Conservation (phyloP, 1,284 basidiomycete species). For the Microbotryum intermedium region DNA sequence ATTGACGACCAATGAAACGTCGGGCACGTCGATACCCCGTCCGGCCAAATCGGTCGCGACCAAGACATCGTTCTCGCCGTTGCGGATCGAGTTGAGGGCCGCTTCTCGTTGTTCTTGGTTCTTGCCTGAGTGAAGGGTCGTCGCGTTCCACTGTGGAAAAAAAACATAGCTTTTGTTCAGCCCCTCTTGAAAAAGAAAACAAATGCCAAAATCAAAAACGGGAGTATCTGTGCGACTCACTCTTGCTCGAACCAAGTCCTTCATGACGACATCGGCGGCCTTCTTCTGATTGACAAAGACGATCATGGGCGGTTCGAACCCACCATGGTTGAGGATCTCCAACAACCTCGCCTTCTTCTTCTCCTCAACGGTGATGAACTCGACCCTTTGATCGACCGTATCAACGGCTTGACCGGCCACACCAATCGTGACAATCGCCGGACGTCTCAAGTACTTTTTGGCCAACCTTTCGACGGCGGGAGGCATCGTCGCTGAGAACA, state of each 20-base stretch:
- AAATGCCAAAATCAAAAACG: not conserved
- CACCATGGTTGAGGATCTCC: conserved; percentile 79
- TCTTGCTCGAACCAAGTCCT: conserved; percentile 76
- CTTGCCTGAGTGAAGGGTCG: conserved; percentile 92
- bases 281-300: conserved; percentile 99
- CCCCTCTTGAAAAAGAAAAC: not conserved
- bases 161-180: not conserved
- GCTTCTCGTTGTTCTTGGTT: conserved; percentile 95
- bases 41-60: conserved; percentile 97
- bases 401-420: conserved; percentile 96
- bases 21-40: conserved; percentile 95
- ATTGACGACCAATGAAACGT: conserved; percentile 92
- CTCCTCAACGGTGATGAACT: conserved; percentile 86
- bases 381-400: conserved; percentile 91
- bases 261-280: conserved; percentile 91
- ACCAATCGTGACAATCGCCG: conserved; percentile 93
- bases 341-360: conserved; percentile 81
- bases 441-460: conserved; percentile 82
- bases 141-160: conserved; percentile 60
- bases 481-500: conserved; percentile 99
- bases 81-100: conserved; percentile 72
- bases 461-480: conserved; percentile 88
- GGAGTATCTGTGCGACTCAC: conserved; percentile 43
- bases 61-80: conserved; percentile 71
- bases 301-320: conserved; percentile 84